Conservation (phyloP, 495 filamentous ascomycete species). For the Cercophora newfieldiana region DNA sequence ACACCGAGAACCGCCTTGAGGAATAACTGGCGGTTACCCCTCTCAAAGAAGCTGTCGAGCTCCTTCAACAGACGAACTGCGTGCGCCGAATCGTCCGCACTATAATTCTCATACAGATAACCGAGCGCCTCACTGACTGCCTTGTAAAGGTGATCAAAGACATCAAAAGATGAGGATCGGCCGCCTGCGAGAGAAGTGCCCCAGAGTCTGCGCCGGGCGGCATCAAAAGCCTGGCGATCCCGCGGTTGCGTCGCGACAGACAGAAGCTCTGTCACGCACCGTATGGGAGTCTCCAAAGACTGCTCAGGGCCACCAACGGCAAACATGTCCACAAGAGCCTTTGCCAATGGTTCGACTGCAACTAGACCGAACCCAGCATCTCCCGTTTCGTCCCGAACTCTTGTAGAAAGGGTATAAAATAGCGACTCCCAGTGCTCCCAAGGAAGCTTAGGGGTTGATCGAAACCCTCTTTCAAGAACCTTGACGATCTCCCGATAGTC, state of each 20-base stretch:
- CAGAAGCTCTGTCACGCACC: slow-evolving; percentile 36
- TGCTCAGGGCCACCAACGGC: slow-evolving; percentile 3
- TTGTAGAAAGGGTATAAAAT: slow-evolving; percentile 57
- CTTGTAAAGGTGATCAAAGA: slow-evolving; percentile 62
- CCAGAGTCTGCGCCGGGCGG: slow-evolving; percentile 60
- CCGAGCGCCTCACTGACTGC: slow-evolving; percentile 48
- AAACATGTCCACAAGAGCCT: slow-evolving; percentile 40
- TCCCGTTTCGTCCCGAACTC: slow-evolving; percentile 64
- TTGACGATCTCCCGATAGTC: slow-evolving; percentile 71
- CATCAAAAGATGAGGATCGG: slow-evolving; percentile 52
- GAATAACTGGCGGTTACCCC: slow-evolving; percentile 40
- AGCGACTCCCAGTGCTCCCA: slow-evolving; percentile 61
- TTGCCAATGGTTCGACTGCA: slow-evolving; percentile 71
- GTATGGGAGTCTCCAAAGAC: slow-evolving; percentile 28
- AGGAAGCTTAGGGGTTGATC: slow-evolving; percentile 45
- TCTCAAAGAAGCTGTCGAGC: slow-evolving; percentile 37
- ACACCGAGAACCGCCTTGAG: slow-evolving; percentile 48
- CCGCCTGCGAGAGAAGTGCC: slow-evolving; percentile 47
- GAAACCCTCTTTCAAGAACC: slow-evolving; percentile 64
- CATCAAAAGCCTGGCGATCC: slow-evolving; percentile 58
- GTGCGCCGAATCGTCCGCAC: slow-evolving; percentile 26
- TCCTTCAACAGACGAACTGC: slow-evolving; percentile 35
- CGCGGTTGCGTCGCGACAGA: slow-evolving; percentile 46
- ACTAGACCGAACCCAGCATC: slow-evolving; percentile 60
- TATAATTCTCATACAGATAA: slow-evolving; percentile 43